A percentile compares a stretch with the other conserved stretches of the same genome.
Conservation (phyloP, 306 rosid genomes). For the Macrotyloma uniflorum region DNA sequence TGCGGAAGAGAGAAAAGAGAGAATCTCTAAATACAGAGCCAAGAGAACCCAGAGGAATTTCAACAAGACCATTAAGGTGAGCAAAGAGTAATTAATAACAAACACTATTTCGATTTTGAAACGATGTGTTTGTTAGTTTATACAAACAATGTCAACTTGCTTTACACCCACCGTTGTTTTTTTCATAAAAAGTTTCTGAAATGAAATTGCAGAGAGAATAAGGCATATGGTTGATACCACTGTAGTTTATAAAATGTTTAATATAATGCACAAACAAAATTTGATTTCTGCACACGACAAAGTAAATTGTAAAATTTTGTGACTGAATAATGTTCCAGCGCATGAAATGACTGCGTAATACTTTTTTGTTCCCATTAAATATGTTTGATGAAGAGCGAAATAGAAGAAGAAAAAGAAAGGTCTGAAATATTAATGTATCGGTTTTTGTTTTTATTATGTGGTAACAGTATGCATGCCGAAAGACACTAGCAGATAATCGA, state of each 20-base stretch:
- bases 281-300: background rate
- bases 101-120: background rate
- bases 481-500: conserved; percentile 93
- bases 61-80: conserved; percentile 93
- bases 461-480: conserved; percentile 90
- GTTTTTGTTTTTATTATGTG: conserved; percentile 17
- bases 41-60: conserved; percentile 91
- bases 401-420: background rate
- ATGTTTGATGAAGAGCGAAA: background rate
- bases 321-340: background rate
- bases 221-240: background rate
- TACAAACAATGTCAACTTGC: background rate
- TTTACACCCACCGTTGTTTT: background rate
- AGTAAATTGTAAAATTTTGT: background rate
- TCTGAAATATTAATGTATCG: conserved; percentile 1
- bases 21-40: conserved; percentile 89
- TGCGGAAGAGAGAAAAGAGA: conserved; percentile 86
- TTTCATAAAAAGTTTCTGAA: background rate
- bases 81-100: background rate
- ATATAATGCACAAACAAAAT: background rate
- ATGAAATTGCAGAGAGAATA: background rate
- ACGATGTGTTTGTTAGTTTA: background rate
- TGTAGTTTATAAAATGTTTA: background rate
- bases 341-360: background rate
- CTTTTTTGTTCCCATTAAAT: background rate